Conservation (phyloP, 495 filamentous ascomycete species). For the Lepidopterella palustris region DNA sequence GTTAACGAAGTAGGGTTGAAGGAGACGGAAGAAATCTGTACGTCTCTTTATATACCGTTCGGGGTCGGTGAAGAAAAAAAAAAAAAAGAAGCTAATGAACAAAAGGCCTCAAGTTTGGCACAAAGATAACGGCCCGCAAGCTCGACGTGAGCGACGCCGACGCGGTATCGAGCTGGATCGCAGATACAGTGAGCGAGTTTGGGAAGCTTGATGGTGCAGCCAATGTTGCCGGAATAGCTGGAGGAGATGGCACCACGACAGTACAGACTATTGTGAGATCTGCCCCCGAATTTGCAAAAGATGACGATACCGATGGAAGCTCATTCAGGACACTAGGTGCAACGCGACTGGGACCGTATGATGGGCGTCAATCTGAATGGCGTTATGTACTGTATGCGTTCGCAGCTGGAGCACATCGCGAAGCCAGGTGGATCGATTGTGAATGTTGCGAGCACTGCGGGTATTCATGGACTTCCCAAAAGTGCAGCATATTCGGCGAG, state of each 20-base stretch:
- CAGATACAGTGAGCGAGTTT: conserved; percentile 2
- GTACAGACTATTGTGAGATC: conserved; percentile 5
- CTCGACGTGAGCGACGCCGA: background rate
- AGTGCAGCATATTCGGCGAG: conserved; percentile 8
- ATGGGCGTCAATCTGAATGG: background rate
- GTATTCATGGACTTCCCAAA: conserved; percentile 3
- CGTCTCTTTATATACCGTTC: background rate
- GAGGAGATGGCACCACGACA: background rate
- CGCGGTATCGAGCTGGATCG: background rate
- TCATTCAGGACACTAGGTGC: too few relatives aligned
- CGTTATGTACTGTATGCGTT: conserved; percentile 13
- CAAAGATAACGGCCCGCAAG: background rate
- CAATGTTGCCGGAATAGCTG: background rate
- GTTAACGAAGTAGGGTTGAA: background rate
- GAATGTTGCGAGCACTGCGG: conserved; percentile 5
- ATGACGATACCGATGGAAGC: too few relatives aligned
- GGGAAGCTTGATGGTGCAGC: conserved; percentile 16
- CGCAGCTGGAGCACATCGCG: conserved; percentile 9
- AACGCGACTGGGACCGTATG: too few relatives aligned
- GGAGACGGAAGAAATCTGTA: background rate
- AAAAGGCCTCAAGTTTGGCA: background rate
- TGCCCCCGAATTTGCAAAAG: conserved; percentile 15
- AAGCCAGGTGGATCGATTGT: conserved; percentile 20
- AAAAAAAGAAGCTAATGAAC: background rate
- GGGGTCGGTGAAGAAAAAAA: background rate